Conservation (phyloP, 139 green algal species). For the Yamagishiella unicocca region DNA sequence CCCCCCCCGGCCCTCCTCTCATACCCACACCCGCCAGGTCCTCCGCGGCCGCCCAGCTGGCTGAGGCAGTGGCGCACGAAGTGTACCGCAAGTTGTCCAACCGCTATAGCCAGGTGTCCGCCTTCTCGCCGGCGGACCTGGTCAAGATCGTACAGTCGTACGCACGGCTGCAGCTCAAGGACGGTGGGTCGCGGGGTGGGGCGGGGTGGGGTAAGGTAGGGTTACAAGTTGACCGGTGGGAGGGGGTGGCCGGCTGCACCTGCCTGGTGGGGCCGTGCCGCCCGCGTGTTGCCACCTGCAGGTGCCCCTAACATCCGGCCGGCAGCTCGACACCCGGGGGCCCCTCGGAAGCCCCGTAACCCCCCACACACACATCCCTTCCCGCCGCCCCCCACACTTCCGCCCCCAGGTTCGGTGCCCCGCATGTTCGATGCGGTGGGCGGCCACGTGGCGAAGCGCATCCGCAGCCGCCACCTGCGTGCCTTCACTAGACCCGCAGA, state of each 20-base stretch:
- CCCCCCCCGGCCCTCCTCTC: background rate
- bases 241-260: no score
- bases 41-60: conserved; percentile 6
- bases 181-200: conserved; percentile 3
- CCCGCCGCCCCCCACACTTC: no score
- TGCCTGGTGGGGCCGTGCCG: no score
- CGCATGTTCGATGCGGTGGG: conserved; percentile 62
- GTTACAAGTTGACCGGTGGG: no score
- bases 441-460: conserved; percentile 58
- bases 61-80: conserved; percentile 56
- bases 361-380: no score
- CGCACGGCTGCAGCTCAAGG: background rate
- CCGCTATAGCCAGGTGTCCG: conserved; percentile 44
- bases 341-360: no score
- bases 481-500: conserved; percentile 42
- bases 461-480: conserved; percentile 58
- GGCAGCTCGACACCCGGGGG: no score
- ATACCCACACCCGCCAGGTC: background rate
- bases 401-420: background rate
- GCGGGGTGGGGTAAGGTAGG: no score
- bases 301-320: no score
- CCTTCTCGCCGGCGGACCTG: conserved; percentile 63
- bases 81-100: conserved; percentile 67
- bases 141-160: conserved; percentile 52
- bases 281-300: no score